Evolutionary conservation across 352 stramenopile species (phyloP).

Genomic region (Bremia lactucae): DNA sequence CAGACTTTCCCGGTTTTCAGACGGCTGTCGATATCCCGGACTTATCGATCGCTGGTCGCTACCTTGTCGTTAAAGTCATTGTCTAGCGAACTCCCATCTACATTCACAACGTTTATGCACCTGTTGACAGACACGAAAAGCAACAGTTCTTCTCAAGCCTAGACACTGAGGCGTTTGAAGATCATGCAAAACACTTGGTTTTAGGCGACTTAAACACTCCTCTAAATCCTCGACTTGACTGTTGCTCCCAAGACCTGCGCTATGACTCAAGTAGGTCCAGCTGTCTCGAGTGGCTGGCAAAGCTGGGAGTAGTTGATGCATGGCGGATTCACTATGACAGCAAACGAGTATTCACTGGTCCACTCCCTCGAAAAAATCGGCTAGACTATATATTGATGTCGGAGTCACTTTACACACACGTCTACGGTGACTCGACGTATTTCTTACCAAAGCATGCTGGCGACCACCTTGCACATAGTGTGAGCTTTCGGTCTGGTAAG

Average conservation of each 20-base stretch:
- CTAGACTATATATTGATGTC: neutral
- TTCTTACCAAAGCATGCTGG: neutral
- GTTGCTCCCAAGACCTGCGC: neutral
- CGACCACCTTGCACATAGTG: neutral
- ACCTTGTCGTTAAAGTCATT: neutral
- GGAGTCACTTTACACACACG: neutral
- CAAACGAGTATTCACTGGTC: neutral
- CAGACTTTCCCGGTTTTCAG: neutral
- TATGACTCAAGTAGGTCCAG: neutral
- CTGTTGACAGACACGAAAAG: neutral
- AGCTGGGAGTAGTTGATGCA: neutral
- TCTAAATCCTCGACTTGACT: neutral
- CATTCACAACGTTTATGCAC: neutral
- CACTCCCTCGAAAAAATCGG: neutral
- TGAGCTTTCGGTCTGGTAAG: neutral
- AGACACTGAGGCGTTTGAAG: neutral
- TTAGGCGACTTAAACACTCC: neutral
- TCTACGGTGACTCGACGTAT: neutral
- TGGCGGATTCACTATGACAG: neutral
- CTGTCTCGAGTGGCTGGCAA: neutral
- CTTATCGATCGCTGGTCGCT: neutral
- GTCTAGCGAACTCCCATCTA: neutral
- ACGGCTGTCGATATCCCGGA: neutral
- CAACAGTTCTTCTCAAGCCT: neutral
- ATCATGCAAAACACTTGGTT: no score